These are phyloP conservation scores for Coccomyxa subellipsoidea DNA, from an alignment of 163 green algal genomes.

Conservation along the genomic window DNA sequence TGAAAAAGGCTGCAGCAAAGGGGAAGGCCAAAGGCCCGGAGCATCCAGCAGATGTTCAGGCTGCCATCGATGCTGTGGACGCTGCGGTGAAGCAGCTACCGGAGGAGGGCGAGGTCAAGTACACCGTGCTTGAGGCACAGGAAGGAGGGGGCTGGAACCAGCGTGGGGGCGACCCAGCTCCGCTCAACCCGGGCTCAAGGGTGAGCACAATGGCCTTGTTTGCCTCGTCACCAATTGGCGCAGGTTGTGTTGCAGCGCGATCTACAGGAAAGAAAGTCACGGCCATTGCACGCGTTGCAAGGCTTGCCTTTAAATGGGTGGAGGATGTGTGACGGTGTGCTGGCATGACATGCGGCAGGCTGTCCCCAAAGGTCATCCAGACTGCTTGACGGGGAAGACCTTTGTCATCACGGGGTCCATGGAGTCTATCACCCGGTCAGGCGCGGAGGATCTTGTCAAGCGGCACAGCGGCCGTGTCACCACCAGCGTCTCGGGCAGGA, in stretches of 20 bases:
- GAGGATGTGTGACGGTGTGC: neutral
- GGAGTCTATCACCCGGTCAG: slow-evolving; percentile 70
- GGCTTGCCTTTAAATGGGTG: neutral
- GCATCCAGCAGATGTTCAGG: slow-evolving; percentile 24
- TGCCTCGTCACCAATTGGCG: neutral
- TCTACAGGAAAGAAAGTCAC: too few relatives aligned
- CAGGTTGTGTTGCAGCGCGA: too few relatives aligned
- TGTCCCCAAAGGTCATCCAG: slow-evolving; percentile 73
- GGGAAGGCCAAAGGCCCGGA: neutral
- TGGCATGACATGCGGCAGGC: slow-evolving; percentile 43
- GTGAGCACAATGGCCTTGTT: slow-evolving; percentile 16
- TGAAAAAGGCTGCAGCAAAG: neutral
- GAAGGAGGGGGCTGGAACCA: slow-evolving; percentile 29
- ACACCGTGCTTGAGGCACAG: slow-evolving; percentile 47
- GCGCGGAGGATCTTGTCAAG: slow-evolving; percentile 85
- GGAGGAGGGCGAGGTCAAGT: slow-evolving; percentile 44
- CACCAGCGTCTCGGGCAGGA: slow-evolving; percentile 77
- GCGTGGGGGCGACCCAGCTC: slow-evolving; percentile 47
- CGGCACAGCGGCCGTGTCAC: slow-evolving; percentile 78
- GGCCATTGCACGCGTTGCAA: too few relatives aligned
- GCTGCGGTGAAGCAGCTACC: slow-evolving; percentile 50
- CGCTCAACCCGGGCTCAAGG: slow-evolving; percentile 51
- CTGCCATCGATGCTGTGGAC: slow-evolving; percentile 60
- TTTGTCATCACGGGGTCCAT: slow-evolving; percentile 88
- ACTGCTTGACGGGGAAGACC: slow-evolving; percentile 79